phyloP scores from a whole-genome alignment of 2,329 filamentous ascomycete species.

The Phialophora expanda region DNA sequence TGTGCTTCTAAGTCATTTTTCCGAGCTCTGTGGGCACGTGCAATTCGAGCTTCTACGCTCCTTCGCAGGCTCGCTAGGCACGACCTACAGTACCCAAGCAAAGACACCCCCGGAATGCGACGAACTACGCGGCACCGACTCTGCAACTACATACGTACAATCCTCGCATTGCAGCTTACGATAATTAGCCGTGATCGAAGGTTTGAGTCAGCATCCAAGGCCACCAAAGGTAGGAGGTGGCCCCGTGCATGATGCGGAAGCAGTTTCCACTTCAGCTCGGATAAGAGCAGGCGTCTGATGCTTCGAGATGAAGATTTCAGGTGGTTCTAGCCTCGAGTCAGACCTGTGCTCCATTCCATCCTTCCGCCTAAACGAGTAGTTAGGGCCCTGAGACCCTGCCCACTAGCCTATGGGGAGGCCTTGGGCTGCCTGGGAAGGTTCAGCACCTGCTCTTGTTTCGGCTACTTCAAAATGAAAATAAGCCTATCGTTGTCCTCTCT shows the following conservation, averaged over 20 bases:
- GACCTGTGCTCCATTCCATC: constrained; percentile 1
- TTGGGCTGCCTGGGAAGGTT: constrained; percentile 4
- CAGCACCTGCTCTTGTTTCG: constrained; percentile 8
- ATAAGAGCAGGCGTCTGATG: constrained; percentile 9
- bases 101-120: neutral
- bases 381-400: neutral
- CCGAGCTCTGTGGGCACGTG: constrained; percentile 7
- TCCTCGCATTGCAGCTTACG: neutral
- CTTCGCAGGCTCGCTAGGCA: neutral
- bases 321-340: constrained; percentile 15
- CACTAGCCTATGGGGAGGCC: constrained; percentile 7
- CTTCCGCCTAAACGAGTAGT: constrained; percentile 4
- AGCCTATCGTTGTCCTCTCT: constrained; percentile 9
- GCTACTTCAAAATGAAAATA: constrained; percentile 2
- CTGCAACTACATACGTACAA: neutral
- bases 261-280: constrained; percentile 14
- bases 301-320: constrained; percentile 9
- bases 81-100: neutral
- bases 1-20: neutral
- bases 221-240: neutral
- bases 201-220: constrained; percentile 12
- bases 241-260: constrained; percentile 1
- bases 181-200: neutral
- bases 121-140: neutral
- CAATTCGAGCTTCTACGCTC: constrained; percentile 1